Evolutionary conservation across 306 rosid genomes (phyloP), one percentile per base, ranked within the genome.

Genomic region (Corylus americana): DNA sequence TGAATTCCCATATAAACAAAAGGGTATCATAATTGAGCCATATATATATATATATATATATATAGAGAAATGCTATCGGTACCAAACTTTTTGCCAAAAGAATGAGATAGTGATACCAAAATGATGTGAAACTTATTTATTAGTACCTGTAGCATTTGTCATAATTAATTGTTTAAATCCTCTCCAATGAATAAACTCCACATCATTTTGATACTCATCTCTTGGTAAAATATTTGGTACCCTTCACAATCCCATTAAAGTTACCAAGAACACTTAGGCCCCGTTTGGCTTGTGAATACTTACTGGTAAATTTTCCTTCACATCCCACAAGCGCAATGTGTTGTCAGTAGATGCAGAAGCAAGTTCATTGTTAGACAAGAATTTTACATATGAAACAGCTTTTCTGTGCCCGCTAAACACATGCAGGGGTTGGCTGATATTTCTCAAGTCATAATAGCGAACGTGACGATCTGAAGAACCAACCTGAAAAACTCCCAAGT

Each of bases 391-490:
- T 25, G 99, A 95, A 71, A 95, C 99, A 35, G 99, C 80, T 82
- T 95, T 95, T 82, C 69, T 86, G 83, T 95, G 99, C 78, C 99
- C 98, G 48, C 84, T 87, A 85, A 95, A 93, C 82, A 93, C 92
- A 64, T 91, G 97, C 70, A 95, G 93, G 4, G 98, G 98, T 20
- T 89, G 92, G 76, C 96, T 91, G 68, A 71, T 79, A 76, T 93
- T 91, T 87, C 99, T 89, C 79, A 95, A 77, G 83, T 95, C 99
- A 83, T 93, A 95, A 85, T 89, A 95, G 87, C 91, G 98, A 71
- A 95, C 90, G 86, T 91, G 92, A 83, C 91, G 99, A 63, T 95
- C 98, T 74, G 98, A 97, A 25, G 97, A 95, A 48, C 99, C 99
- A 85, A 95, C 97, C 99, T 95, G 89, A 14, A 81, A 29, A 80